These are phyloP conservation scores for Keqinozyma sinolaborantium DNA, from an alignment of 1,139 yeast species.

Conservation along the genomic window DNA sequence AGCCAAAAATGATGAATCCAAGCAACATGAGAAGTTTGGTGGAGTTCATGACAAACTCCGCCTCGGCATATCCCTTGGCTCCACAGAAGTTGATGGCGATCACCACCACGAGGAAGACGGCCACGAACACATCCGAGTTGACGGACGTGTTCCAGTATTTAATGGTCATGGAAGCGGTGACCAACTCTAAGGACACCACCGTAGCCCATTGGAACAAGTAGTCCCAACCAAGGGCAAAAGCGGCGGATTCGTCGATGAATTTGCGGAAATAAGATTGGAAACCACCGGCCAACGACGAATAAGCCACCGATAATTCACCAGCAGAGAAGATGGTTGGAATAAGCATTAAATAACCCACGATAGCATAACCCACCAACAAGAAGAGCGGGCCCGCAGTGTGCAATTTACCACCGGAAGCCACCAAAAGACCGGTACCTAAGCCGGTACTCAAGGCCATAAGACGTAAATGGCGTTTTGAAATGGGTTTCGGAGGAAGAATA, in stretches of 20 bases:
- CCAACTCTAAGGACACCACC: conserved; percentile 34
- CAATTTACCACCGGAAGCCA: conserved; percentile 32
- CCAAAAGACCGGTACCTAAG: conserved; percentile 36
- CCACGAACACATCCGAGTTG: conserved; percentile 38
- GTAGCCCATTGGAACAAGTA: conserved; percentile 33
- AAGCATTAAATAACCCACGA: conserved; percentile 32
- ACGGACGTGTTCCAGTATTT: conserved; percentile 27
- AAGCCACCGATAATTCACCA: conserved; percentile 34
- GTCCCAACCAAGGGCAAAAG: conserved; percentile 37
- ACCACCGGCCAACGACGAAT: conserved; percentile 29
- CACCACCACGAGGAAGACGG: conserved; percentile 33
- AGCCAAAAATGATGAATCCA: conserved; percentile 40
- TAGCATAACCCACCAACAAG: conserved; percentile 28
- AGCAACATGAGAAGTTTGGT: conserved; percentile 34
- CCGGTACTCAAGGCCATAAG: conserved; percentile 34
- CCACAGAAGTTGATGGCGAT: conserved; percentile 34
- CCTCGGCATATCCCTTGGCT: conserved; percentile 43
- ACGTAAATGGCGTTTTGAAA: conserved; percentile 24
- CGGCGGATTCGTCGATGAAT: conserved; percentile 31
- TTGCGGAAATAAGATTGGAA: conserved; percentile 31
- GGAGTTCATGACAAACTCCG: conserved; percentile 37
- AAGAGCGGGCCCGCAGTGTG: conserved; percentile 33
- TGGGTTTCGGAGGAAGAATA: conserved; percentile 14
- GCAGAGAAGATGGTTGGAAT: conserved; percentile 33
- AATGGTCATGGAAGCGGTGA: conserved; percentile 33